Percentiles rank a stretch among this genome's conserved stretches.
Conservation (phyloP, 208 protist genomes). For the Trypanosoma brucei region DNA sequence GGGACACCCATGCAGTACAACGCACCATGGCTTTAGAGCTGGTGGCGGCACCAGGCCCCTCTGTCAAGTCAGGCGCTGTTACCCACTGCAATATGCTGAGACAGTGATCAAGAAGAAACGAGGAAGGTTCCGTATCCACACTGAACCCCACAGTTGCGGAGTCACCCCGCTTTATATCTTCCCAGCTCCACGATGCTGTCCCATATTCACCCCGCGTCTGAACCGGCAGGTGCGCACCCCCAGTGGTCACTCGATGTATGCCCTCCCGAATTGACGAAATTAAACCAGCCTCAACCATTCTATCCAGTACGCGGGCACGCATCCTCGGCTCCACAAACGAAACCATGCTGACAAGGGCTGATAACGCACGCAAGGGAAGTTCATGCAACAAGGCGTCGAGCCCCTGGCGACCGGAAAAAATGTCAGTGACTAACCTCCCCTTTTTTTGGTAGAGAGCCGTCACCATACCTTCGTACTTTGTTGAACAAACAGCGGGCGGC, state of each 20-base stretch:
- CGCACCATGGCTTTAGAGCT: conserved; percentile 36
- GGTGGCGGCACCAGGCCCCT: conserved; percentile 25
- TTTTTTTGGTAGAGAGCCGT: conserved; percentile 61
- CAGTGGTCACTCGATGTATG: conserved; percentile 13
- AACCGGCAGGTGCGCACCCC: conserved; percentile 4
- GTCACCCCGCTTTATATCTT: background rate
- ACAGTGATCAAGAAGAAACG: conserved; percentile 52
- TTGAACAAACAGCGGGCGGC: conserved; percentile 82
- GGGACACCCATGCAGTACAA: conserved; percentile 60
- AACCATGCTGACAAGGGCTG: conserved; percentile 59
- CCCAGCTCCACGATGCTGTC: conserved; percentile 1
- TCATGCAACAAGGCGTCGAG: conserved; percentile 44
- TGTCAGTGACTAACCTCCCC: conserved; percentile 51
- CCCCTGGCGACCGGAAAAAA: conserved; percentile 46
- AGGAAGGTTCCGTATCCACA: conserved; percentile 1
- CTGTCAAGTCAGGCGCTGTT: conserved; percentile 57
- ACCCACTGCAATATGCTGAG: conserved; percentile 67
- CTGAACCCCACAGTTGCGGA: conserved; percentile 17
- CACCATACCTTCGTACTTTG: conserved; percentile 73
- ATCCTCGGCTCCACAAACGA: conserved; percentile 56
- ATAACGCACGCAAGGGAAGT: conserved; percentile 51
- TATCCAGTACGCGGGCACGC: conserved; percentile 63
- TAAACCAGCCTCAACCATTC: conserved; percentile 63
- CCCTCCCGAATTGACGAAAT: conserved; percentile 51
- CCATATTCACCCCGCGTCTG: background rate